These are phyloP conservation scores for Tylopilus vinaceipallidus DNA, from an alignment of 768 basidiomycete genomes.

Conservation along the genomic window DNA sequence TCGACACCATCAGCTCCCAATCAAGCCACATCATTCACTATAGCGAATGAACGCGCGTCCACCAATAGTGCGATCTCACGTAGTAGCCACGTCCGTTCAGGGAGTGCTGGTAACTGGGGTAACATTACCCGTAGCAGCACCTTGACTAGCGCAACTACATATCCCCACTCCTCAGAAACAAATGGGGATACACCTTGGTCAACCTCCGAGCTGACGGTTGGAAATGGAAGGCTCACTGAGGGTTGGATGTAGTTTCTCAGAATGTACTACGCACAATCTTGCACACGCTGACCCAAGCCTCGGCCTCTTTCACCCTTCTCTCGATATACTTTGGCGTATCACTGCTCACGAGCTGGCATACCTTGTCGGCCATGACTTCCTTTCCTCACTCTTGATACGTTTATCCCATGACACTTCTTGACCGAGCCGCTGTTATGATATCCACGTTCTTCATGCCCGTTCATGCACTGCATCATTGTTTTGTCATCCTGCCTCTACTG, in stretches of 20 bases:
- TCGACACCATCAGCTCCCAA: conserved; percentile 49
- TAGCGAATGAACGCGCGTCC: conserved; percentile 38
- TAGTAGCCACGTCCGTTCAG: conserved; percentile 68
- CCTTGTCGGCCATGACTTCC: conserved; percentile 12
- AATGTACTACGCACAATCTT: conserved; percentile 5
- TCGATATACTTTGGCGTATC: conserved; percentile 7
- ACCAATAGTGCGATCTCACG: conserved; percentile 39
- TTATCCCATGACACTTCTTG: conserved; percentile 36
- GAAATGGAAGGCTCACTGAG: conserved; percentile 53
- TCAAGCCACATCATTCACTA: conserved; percentile 40
- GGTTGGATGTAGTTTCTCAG: conserved; percentile 37
- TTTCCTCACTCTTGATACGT: conserved; percentile 25
- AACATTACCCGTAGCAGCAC: conserved; percentile 55
- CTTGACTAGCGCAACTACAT: conserved; percentile 47
- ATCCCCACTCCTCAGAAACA: conserved; percentile 56
- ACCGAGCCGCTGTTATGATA: conserved; percentile 37
- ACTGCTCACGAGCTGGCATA: conserved; percentile 6
- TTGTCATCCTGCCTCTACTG: conserved; percentile 45
- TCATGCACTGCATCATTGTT: conserved; percentile 21
- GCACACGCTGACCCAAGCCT: conserved; percentile 28
- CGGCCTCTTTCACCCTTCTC: conserved; percentile 32
- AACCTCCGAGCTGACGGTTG: conserved; percentile 49
- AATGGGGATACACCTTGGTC: conserved; percentile 58
- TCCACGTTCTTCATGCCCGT: conserved; percentile 40
- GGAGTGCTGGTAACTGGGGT: conserved; percentile 81